Percentiles rank a stretch among this genome's conserved stretches.
Conservation (phyloP, 2,329 filamentous ascomycete genomes). For the Botrytis pseudocinerea region DNA sequence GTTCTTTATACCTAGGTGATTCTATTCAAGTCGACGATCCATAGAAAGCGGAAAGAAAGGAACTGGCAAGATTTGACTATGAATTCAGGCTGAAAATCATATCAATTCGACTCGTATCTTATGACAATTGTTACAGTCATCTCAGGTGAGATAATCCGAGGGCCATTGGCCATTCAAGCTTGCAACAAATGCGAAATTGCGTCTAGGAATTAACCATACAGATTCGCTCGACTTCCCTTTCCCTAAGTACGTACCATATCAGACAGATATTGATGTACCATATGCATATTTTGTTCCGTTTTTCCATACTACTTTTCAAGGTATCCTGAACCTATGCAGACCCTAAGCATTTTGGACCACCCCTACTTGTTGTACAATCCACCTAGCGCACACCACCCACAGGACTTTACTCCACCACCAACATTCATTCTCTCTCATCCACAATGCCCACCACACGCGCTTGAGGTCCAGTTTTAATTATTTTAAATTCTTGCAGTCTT, state of each 20-base stretch:
- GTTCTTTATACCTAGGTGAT: slow-evolving; percentile 10
- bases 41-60: slow-evolving; percentile 8
- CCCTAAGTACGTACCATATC: neutral
- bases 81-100: neutral
- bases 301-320: slow-evolving; percentile 8
- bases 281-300: slow-evolving; percentile 7
- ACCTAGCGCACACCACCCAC: slow-evolving; percentile 6
- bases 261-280: slow-evolving; percentile 15
- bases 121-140: neutral
- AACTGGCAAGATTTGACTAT: neutral
- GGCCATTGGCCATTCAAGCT: neutral
- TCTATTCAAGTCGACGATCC: slow-evolving; percentile 11
- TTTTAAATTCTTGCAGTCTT: slow-evolving; percentile 15
- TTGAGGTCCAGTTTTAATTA: slow-evolving; percentile 19
- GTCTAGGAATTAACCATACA: neutral
- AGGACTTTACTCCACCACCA: slow-evolving; percentile 5
- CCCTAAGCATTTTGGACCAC: slow-evolving; percentile 7
- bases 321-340: slow-evolving; percentile 2
- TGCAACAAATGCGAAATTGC: neutral
- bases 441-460: slow-evolving; percentile 22
- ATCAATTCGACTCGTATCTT: neutral
- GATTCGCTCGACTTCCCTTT: neutral
- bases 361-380: slow-evolving; percentile 20
- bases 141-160: neutral
- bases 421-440: slow-evolving; percentile 17